Conservation (phyloP, 495 filamentous ascomycete species). For the Diplogelasinospora grovesii region DNA sequence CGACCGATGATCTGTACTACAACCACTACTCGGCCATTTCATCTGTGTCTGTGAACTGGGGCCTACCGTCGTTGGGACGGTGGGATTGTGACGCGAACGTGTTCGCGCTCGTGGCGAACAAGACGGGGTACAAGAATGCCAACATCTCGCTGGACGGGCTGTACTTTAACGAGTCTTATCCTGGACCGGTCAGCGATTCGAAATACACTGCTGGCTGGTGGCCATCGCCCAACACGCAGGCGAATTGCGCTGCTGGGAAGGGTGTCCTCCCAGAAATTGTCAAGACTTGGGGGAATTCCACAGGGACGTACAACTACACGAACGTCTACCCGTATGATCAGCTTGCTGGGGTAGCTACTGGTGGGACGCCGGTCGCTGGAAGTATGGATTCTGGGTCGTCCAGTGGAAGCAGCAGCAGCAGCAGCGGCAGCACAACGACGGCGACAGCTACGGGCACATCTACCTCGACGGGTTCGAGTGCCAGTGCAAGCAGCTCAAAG, state of each 20-base stretch:
- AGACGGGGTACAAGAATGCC: constrained; percentile 29
- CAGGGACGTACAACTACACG: constrained; percentile 34
- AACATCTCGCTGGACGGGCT: constrained; percentile 22
- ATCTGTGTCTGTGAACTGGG: constrained; percentile 58
- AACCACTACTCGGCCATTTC: constrained; percentile 65
- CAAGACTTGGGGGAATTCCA: constrained; percentile 27
- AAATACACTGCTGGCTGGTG: constrained; percentile 22
- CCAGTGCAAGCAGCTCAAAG: no score
- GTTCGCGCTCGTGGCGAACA: constrained; percentile 36
- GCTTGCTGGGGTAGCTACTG: not conserved
- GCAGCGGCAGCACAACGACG: no score
- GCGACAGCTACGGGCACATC: no score
- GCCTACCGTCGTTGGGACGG: constrained; percentile 37
- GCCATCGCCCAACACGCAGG: constrained; percentile 27
- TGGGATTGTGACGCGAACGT: constrained; percentile 52
- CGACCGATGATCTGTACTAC: constrained; percentile 60
- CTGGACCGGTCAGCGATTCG: constrained; percentile 37
- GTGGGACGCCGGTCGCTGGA: constrained; percentile 1
- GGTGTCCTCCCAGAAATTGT: constrained; percentile 35
- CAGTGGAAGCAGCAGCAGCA: no score
- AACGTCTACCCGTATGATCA: constrained; percentile 18
- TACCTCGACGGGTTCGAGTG: no score
- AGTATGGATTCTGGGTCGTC: not conserved
- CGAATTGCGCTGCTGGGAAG: constrained; percentile 21
- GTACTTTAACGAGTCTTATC: constrained; percentile 45